These are phyloP conservation scores for Cystofilobasidium bisporidii DNA, from an alignment of 768 basidiomycete genomes.

Conservation along the genomic window DNA sequence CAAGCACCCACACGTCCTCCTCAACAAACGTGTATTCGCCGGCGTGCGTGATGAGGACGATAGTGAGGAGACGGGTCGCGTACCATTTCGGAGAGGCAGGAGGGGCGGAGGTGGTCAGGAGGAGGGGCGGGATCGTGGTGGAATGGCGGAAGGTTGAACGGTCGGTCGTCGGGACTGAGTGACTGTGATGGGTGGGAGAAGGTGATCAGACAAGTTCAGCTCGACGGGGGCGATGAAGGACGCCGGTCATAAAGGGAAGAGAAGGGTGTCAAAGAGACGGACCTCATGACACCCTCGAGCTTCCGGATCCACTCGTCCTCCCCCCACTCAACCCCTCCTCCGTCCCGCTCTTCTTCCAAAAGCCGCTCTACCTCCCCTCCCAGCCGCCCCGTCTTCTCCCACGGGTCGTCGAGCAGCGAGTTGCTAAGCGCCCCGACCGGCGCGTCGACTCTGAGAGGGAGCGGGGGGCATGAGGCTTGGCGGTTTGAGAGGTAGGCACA, in stretches of 20 bases:
- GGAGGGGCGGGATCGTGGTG: slow-evolving; percentile 15
- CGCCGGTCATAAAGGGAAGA: too few relatives aligned
- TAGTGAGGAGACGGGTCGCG: slow-evolving; percentile 24
- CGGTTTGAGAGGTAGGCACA: slow-evolving; percentile 24
- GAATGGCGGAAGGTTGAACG: slow-evolving; percentile 6
- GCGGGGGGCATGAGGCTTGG: not conserved
- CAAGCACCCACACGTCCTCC: slow-evolving; percentile 14
- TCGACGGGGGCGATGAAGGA: too few relatives aligned
- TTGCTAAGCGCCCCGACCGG: slow-evolving; percentile 16
- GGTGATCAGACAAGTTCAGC: not conserved
- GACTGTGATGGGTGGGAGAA: not conserved
- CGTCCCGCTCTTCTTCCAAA: slow-evolving; percentile 1
- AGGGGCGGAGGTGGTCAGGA: not conserved
- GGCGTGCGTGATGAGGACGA: slow-evolving; percentile 17
- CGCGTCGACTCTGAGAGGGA: not conserved
- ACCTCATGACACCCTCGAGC: slow-evolving; percentile 21
- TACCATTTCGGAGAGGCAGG: slow-evolving; percentile 8
- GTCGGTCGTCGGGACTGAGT: not conserved
- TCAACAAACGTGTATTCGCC: slow-evolving; percentile 22
- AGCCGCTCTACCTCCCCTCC: not conserved
- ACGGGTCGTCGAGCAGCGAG: slow-evolving; percentile 19
- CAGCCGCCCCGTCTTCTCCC: slow-evolving; percentile 16
- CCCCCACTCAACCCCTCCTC: not conserved
- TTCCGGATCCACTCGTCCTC: slow-evolving; percentile 9
- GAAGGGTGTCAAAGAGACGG: not conserved